Conservation (phyloP, 2,329 filamentous ascomycete species). For the Talaromyces verruculosus region DNA sequence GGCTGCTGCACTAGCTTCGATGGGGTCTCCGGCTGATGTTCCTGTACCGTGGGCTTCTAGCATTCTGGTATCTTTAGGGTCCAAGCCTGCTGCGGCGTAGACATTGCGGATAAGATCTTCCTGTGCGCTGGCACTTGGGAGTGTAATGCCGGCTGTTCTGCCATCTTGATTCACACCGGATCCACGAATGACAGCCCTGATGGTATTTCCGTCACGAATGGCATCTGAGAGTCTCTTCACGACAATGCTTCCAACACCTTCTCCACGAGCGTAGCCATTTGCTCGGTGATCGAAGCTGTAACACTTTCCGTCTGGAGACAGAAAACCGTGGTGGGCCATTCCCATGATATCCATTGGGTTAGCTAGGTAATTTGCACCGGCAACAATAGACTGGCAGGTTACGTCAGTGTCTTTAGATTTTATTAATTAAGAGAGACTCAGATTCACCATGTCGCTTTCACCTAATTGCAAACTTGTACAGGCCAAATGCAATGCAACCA, state of each 20-base stretch:
- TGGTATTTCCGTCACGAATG: conserved; percentile 32
- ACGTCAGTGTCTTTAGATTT: background rate
- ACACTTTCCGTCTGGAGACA: conserved; percentile 29
- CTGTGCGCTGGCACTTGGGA: conserved; percentile 28
- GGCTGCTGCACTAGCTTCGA: conserved; percentile 25
- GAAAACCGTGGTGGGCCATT: conserved; percentile 25
- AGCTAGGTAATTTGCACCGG: conserved; percentile 22
- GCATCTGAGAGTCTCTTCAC: conserved; percentile 34
- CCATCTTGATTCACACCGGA: conserved; percentile 29
- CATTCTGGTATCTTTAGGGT: conserved; percentile 13
- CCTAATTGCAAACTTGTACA: conserved; percentile 16
- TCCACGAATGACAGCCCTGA: conserved; percentile 33
- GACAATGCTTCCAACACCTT: conserved; percentile 31
- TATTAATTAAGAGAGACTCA: background rate
- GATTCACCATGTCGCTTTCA: conserved; percentile 20
- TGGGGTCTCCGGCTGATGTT: conserved; percentile 29
- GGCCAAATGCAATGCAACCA: conserved; percentile 21
- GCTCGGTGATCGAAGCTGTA: conserved; percentile 38
- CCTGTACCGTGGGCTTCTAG: conserved; percentile 32
- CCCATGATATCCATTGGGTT: conserved; percentile 21
- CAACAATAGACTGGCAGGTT: conserved; percentile 19
- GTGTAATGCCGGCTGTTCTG: conserved; percentile 26
- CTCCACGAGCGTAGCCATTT: conserved; percentile 47
- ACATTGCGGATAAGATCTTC: conserved; percentile 25
- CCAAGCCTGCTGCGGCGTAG: conserved; percentile 15